Evolutionary conservation across 257 asterid species (phyloP).

Genomic region (Nicotiana knightiana): DNA sequence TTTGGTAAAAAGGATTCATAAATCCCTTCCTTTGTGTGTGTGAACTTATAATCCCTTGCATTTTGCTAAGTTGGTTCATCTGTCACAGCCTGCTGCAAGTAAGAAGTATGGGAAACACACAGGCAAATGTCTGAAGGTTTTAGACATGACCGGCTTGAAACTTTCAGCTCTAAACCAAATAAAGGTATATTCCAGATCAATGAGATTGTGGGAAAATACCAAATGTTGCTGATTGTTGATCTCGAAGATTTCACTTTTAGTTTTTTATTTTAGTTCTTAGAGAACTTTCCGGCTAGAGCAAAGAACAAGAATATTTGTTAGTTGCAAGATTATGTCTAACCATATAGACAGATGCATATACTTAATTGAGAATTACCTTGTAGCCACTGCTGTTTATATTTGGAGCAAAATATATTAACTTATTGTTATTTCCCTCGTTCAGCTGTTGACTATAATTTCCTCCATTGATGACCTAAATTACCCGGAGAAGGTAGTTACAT

Average conservation of each 20-base stretch:
- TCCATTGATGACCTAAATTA: conserved; percentile 74
- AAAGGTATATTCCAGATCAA: conserved; percentile 36
- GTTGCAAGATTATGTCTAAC: neutral
- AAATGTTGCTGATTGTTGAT: neutral
- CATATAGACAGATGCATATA: neutral
- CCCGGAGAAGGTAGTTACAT: conserved; percentile 64
- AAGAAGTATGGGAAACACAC: conserved; percentile 44
- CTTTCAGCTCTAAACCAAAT: conserved; percentile 59
- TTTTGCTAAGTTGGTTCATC: conserved; percentile 5
- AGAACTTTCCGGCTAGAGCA: neutral
- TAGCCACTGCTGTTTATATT: neutral
- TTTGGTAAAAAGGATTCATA: conserved; percentile 39
- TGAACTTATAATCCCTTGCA: neutral
- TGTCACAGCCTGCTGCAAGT: conserved; percentile 49
- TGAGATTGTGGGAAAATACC: neutral
- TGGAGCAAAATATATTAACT: neutral
- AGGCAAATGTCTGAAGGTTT: conserved; percentile 54
- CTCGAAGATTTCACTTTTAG: neutral
- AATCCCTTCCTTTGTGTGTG: neutral
- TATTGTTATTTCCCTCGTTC: conserved; percentile 21
- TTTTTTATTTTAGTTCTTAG: neutral
- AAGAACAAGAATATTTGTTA: neutral
- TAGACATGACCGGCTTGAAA: conserved; percentile 73
- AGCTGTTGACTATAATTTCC: conserved; percentile 58
- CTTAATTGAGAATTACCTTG: neutral